Evolutionary conservation across 345 rosid genomes (phyloP).

Genomic region (Crucihimalaya himalaica): DNA sequence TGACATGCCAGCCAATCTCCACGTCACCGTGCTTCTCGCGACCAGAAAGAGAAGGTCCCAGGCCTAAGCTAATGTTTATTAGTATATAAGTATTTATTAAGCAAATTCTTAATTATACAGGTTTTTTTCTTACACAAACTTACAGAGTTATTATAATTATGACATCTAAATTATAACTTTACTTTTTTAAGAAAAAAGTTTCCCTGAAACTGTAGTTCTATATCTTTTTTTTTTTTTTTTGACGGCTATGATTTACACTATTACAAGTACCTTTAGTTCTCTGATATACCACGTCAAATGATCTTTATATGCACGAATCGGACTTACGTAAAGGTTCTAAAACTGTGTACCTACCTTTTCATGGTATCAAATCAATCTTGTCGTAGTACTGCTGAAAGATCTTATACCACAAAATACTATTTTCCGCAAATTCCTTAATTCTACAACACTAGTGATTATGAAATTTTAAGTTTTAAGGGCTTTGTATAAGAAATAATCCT

Average conservation of each 20-base stretch:
- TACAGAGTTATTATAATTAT: too few species aligned
- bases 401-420: not conserved
- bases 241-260: too few species aligned
- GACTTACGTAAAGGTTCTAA: not conserved
- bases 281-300: not conserved
- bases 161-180: too few species aligned
- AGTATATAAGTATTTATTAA: not conserved
- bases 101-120: not conserved
- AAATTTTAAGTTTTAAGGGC: not conserved
- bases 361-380: not conserved
- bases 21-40: not conserved
- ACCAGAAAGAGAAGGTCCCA: not conserved
- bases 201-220: too few species aligned
- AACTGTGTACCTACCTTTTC: not conserved
- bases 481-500: conserved; percentile 1
- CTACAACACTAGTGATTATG: not conserved
- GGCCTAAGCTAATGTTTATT: not conserved
- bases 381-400: not conserved
- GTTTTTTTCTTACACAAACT: too few species aligned
- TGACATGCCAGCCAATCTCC: not conserved
- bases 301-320: not conserved
- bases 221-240: too few species aligned
- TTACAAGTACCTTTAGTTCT: not conserved
- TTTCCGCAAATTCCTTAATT: not conserved
- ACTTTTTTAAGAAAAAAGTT: too few species aligned